phyloP scores from a whole-genome alignment of 2,329 filamentous ascomycete genomes.

The Colletotrichum liaoningense region DNA sequence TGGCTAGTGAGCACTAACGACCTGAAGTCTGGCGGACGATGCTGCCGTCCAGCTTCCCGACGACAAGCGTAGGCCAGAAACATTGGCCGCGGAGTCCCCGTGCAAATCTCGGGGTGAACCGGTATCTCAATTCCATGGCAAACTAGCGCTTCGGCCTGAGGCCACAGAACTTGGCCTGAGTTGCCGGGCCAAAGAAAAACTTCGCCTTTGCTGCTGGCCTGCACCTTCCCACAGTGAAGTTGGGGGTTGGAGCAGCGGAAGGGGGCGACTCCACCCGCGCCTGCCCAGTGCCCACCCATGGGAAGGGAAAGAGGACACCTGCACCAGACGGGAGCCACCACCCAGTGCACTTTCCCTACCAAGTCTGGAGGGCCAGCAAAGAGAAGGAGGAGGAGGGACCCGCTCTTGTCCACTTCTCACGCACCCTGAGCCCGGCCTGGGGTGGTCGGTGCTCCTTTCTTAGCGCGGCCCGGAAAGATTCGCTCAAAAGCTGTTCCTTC shows the following conservation, averaged over 20 bases:
- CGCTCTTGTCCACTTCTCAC: slow-evolving; percentile 40
- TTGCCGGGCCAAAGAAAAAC: slow-evolving; percentile 23
- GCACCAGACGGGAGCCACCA: too few species aligned
- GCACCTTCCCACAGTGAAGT: slow-evolving; percentile 28
- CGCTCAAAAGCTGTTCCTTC: slow-evolving; percentile 62
- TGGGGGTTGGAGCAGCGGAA: slow-evolving; percentile 33
- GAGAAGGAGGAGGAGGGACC: slow-evolving; percentile 18
- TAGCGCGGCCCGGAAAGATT: slow-evolving; percentile 60
- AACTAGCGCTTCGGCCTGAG: slow-evolving; percentile 36
- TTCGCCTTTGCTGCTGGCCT: neutral
- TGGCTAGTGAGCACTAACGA: neutral
- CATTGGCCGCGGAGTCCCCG: slow-evolving; percentile 32
- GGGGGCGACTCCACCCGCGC: slow-evolving; percentile 17
- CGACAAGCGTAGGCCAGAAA: neutral
- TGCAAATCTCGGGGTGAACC: slow-evolving; percentile 39
- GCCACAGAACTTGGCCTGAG: slow-evolving; percentile 24
- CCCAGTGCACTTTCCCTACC: neutral
- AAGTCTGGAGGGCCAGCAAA: slow-evolving; percentile 12
- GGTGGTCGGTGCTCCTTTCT: slow-evolving; percentile 33
- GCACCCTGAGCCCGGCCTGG: slow-evolving; percentile 29
- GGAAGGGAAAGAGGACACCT: slow-evolving; percentile 13
- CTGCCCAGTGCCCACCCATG: slow-evolving; percentile 2
- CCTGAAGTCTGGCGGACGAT: neutral
- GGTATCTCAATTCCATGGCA: slow-evolving; percentile 37
- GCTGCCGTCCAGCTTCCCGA: neutral